Percentiles rank a stretch among this genome's conserved stretches.
These are phyloP conservation scores for Debaryomyces singareniensis DNA, from an alignment of 1,139 yeast genomes.

Conservation along the genomic window DNA sequence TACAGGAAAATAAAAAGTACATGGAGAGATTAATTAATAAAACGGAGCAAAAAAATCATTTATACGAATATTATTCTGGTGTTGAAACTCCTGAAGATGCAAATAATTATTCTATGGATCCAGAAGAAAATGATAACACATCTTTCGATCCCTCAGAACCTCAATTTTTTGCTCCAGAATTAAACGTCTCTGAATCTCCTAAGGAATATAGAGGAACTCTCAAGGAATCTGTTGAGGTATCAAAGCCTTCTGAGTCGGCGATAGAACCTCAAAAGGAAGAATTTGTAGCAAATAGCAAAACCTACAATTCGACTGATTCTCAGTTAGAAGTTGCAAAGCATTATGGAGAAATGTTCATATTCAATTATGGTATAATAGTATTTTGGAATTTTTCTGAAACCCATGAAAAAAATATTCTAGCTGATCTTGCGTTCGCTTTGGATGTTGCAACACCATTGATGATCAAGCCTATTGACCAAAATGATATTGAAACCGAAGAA, in stretches of 20 bases:
- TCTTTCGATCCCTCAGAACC: slow-evolving; percentile 47
- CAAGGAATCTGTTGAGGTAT: neutral
- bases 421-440: slow-evolving; percentile 81
- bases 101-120: slow-evolving; percentile 49
- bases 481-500: slow-evolving; percentile 91
- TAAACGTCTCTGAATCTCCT: slow-evolving; percentile 9
- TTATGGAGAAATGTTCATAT: slow-evolving; percentile 82
- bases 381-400: slow-evolving; percentile 94
- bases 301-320: neutral
- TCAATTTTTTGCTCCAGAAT: slow-evolving; percentile 42
- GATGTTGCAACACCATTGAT: slow-evolving; percentile 43
- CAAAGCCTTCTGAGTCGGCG: neutral
- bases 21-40: slow-evolving; percentile 76
- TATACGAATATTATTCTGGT: slow-evolving; percentile 86
- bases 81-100: slow-evolving; percentile 65
- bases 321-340: slow-evolving; percentile 56
- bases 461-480: slow-evolving; percentile 74
- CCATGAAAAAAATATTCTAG: slow-evolving; percentile 88
- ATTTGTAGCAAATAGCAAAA: neutral
- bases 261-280: neutral
- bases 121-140: slow-evolving; percentile 30
- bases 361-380: slow-evolving; percentile 90
- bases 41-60: slow-evolving; percentile 83
- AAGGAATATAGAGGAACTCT: neutral
- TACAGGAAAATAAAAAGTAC: slow-evolving; percentile 51